Evolutionary conservation across 352 stramenopile genomes (phyloP), one percentile per base, ranked within the genome.

Genomic region (Halophytophthora polymorphica): DNA sequence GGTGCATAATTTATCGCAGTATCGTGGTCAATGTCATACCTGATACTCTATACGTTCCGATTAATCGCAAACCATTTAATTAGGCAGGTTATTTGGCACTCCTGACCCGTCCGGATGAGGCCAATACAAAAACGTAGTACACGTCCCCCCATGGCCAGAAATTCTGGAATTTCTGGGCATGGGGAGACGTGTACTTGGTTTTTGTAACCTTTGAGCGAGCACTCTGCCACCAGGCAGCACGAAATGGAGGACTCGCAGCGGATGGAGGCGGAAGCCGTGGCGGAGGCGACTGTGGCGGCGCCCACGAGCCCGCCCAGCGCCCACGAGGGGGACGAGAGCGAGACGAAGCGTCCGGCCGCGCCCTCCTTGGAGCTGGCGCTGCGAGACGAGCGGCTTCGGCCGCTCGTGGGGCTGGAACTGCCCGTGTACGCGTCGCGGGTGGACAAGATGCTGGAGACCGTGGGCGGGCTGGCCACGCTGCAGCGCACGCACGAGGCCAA

Each of bases 401-500:
- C 66, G 39, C 67, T 90, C 34, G 71, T 88, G 15, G 80, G 63
- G 2, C 56, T 90, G 10, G 80, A 90, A 50, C 57, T 90, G 45
- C 80, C 80, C 0, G 64, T 90, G 23, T 90, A 90, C 50, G 66
- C 71, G 17, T 56, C 54, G n/a, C 49, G 74, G 17, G 69, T 64
- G 52, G 62, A 45, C 4, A 68, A 70, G 51, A 73, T 86, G 28
- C 56, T 90, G 15, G 66, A 82, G 62, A 76, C 66, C 4, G 64
- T 93, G 10, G 82, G 79, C 33, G 83, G 83, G 8, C 54, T 88
- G 7, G 37, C 46, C 15, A 75, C 45, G 28, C 45, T 93, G 45
- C 73, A 88, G 54, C 69, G 83, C 44, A 81, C 76, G 19, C 79
- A 90, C 53, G 72, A 86, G 53, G 63, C 48, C 49, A 89, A 88